Conservation (phyloP, 2,329 filamentous ascomycete species). For the Cryphonectria radicalis region DNA sequence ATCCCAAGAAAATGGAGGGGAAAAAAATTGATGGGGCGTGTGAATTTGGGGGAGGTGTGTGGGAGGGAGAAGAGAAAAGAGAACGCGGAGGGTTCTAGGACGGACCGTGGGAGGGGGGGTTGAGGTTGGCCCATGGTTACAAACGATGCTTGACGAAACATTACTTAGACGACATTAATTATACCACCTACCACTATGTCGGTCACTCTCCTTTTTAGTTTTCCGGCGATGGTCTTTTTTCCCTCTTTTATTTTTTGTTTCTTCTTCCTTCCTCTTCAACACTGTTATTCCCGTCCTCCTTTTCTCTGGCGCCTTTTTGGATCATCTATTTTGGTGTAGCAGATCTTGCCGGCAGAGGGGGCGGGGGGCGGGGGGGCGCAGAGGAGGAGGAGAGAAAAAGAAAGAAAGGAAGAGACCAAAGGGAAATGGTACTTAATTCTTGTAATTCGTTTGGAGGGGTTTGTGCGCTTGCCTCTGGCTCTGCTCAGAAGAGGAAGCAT, state of each 20-base stretch:
- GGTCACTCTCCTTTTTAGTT: background rate
- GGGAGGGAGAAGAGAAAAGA: too few relatives aligned
- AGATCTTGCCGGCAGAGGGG: background rate
- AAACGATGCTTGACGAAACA: background rate
- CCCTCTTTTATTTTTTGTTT: background rate
- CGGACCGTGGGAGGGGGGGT: background rate
- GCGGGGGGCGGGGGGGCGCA: too few relatives aligned
- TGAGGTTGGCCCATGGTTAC: background rate
- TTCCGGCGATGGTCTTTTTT: background rate
- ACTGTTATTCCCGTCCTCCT: too few relatives aligned
- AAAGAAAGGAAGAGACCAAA: background rate
- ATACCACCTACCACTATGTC: background rate
- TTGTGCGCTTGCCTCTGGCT: slow-evolving; percentile 31
- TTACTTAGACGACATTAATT: background rate
- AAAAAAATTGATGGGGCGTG: background rate
- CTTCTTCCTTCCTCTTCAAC: slow-evolving; percentile 20
- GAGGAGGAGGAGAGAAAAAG: slow-evolving; percentile 14
- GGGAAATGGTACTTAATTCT: slow-evolving; percentile 24
- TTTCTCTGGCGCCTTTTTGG: too few relatives aligned
- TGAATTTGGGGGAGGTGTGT: background rate
- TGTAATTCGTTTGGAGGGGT: slow-evolving; percentile 33
- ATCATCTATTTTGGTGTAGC: background rate
- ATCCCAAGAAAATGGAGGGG: background rate
- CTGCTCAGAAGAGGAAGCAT: slow-evolving; percentile 28
- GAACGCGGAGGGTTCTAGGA: too few relatives aligned